phyloP scores from a whole-genome alignment of 163 green algal genomes.

The Scenedesmus sp. region DNA sequence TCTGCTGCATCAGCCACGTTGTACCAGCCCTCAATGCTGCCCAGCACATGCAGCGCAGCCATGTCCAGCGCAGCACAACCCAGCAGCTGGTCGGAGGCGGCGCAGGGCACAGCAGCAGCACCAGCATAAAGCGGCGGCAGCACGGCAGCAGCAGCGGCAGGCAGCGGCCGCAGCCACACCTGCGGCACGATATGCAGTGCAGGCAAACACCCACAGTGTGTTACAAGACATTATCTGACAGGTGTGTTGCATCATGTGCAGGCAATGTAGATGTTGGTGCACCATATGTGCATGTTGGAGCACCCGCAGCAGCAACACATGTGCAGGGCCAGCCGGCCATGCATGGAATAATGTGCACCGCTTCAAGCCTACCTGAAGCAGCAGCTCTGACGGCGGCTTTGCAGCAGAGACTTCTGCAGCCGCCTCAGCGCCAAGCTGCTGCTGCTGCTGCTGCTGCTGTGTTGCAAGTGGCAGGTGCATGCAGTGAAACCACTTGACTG shows the following conservation, averaged over 20 bases:
- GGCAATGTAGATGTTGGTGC: not conserved
- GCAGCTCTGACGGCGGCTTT: not conserved
- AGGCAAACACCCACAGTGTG: not conserved
- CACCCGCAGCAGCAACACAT: not conserved
- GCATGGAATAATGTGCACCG: not conserved
- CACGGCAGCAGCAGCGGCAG: not conserved
- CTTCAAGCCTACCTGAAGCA: not conserved
- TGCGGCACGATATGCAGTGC: not conserved
- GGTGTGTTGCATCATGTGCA: too few relatives aligned
- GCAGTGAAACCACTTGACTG: slow-evolving; percentile 38
- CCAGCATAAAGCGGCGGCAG: slow-evolving; percentile 37
- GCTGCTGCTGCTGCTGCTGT: slow-evolving; percentile 10
- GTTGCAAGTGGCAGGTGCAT: slow-evolving; percentile 35
- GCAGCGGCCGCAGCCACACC: slow-evolving; percentile 33
- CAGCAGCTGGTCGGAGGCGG: not conserved
- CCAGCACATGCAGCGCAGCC: slow-evolving; percentile 26
- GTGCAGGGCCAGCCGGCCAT: not conserved
- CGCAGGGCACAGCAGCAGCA: not conserved
- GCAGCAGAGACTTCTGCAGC: not conserved
- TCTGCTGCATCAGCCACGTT: not conserved
- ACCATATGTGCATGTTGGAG: not conserved
- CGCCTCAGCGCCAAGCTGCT: not conserved
- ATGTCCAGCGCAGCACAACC: slow-evolving; percentile 41
- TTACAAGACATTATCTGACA: not conserved
- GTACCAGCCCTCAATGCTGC: slow-evolving; percentile 44